Evolutionary conservation across 345 rosid species (phyloP).

Genomic region (Brassica cretica): DNA sequence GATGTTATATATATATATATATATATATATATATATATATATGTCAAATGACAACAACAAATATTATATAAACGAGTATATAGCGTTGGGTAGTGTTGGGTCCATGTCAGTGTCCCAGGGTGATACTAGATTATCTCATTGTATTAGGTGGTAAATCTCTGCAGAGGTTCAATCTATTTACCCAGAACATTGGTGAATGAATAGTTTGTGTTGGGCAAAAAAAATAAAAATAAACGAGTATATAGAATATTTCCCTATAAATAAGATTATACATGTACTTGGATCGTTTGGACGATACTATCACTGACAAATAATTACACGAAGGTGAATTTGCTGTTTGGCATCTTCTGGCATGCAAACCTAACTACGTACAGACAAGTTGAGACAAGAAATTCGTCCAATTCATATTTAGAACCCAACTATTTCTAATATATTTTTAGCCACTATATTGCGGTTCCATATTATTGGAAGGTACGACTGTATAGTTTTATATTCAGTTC

Average conservation of each 20-base stretch:
- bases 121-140: no score
- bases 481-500: background rate
- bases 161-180: no score
- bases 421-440: background rate
- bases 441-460: slow-evolving; percentile 23
- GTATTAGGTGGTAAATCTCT: no score
- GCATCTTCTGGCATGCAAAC: slow-evolving; percentile 46
- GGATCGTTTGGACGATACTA: slow-evolving; percentile 32
- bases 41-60: slow-evolving; percentile 10
- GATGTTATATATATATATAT: background rate
- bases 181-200: no score
- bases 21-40: background rate
- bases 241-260: background rate
- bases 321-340: slow-evolving; percentile 39
- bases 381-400: slow-evolving; percentile 24
- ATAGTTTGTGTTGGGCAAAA: no score
- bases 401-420: background rate
- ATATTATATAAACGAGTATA: background rate
- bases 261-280: slow-evolving; percentile 8
- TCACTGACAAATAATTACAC: slow-evolving; percentile 34
- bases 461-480: slow-evolving; percentile 25
- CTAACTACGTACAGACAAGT: slow-evolving; percentile 35
- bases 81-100: background rate
- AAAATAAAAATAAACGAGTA: no score
- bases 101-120: no score